Base-by-base conservation (phyloP, 768 basidiomycete species). In the Boletus edulis region DNA sequence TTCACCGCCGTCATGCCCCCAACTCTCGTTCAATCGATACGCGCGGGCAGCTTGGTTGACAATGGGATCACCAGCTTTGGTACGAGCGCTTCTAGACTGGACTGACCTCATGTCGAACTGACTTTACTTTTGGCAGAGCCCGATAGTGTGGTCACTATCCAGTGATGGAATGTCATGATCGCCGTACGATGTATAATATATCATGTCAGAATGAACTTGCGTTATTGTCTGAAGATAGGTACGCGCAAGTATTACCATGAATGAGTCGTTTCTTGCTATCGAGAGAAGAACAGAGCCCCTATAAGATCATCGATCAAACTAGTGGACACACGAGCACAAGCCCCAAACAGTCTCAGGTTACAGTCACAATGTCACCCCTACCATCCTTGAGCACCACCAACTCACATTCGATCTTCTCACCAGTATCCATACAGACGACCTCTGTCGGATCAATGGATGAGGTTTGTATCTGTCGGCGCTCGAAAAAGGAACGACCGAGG, bases 351-450 rank as follows among this genome's bases (percentile, higher is more conserved):
- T 47, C 41, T 66, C 58, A 69, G 24, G 94, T 95, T 31, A 96
- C 89, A 31, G 85, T 94, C 29, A 97, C 89, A 56, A 94, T 87
- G 55, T 94, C 88, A 0, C 94, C 94, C 69, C 83, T 82, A 9
- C 92, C 93, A 67, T 98, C 94, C 70, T 92, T 89, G 57, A 98
- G 74, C 50, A 98, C 89, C 27, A 97, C 93, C 13, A 96, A 72
- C 69, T 97, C 94, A 70, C 92, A 94, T 56, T 91, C 90, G 46
- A 97, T 83, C 68, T 86, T 89, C 74, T 97, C 94, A 7, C 91
- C 91, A 0, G 87, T 91, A 67, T 98, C 97, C 73, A 92, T 80
- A 66, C 95, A 97, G 3, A 91, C 83, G 14, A 99, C 87, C 61
- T 89, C 85, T 11, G 97, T 98, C 38, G 86, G 86, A 68, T 99